Base-by-base conservation (phyloP, 768 basidiomycete genomes). In the Tubosaeta brunneosetosa region DNA sequence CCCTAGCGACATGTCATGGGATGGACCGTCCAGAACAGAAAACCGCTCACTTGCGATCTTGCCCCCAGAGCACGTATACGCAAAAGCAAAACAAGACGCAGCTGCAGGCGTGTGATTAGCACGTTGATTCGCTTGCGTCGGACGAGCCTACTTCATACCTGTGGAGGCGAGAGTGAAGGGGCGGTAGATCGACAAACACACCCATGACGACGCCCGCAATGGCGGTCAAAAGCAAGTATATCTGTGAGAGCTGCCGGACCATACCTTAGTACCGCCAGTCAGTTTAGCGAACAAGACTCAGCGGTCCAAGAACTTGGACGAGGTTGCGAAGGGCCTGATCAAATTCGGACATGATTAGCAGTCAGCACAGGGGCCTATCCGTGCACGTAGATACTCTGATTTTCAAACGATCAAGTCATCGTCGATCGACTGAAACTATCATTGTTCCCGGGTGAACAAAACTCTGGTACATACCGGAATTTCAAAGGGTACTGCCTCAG, bases 1-100 rank as follows among this genome's bases (percentile, higher is more conserved):
- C 1, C 32, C 50, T 61, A 9, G 2, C 25, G 8, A 9, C 4
- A 6, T 10, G n/a, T n/a, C n/a, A n/a, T 25, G 7, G 19, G 14
- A 44, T 12, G 3, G 29, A 44, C 12, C 19, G 6, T 6, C 8
- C 6, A 10, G 19, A 2, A 34, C 2, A 13, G 38, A 16, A 19
- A 9, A 10, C 13, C 5, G n/a, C 49, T 45, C 10, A 44, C 50
- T 25, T 38, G 38, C 38, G 50, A 40, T 41, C 38, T 31, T 31
- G 50, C 22, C 43, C 43, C 50, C 50, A 51, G 11, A 61, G 14
- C 34, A 59, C 56, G 36, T 62, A 62, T 34, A 55, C 22, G 29
- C 60, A 61, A 42, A 62, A 61, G 26, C 47, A n/a, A n/a, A 59
- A 61, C 6, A 61, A 48, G 31, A 61, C 17, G 13, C 37, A 62